Evolutionary conservation across 2,329 filamentous ascomycete species (phyloP).

Genomic region (Trichoderma aggressivum): DNA sequence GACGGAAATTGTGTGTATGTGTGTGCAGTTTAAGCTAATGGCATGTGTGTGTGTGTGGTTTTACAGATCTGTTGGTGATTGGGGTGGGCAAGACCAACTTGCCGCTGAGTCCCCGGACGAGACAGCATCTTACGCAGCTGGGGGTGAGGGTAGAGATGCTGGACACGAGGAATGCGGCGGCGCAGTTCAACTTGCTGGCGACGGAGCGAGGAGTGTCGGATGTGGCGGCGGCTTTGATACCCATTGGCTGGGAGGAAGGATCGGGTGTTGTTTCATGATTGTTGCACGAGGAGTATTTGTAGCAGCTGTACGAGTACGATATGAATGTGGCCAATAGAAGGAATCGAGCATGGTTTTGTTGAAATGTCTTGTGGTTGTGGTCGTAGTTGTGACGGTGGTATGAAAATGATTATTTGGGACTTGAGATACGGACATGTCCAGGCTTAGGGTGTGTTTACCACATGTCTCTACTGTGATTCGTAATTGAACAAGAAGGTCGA

Average conservation of each 20-base stretch:
- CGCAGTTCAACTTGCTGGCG: conserved; percentile 92
- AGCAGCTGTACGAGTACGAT: neutral
- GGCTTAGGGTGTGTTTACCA: neutral
- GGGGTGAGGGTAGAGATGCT: conserved; percentile 85
- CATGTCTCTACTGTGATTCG: neutral
- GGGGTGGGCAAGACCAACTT: conserved; percentile 74
- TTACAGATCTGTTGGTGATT: conserved; percentile 78
- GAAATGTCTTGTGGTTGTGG: neutral
- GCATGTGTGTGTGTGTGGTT: neutral
- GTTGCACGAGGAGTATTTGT: neutral
- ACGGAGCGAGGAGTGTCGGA: conserved; percentile 84
- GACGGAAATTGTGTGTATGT: neutral
- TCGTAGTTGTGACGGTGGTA: neutral
- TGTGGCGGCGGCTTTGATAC: conserved; percentile 83
- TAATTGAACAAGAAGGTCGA: neutral
- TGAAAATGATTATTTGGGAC: neutral
- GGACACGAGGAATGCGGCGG: conserved; percentile 89
- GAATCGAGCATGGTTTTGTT: neutral
- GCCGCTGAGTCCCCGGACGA: conserved; percentile 73
- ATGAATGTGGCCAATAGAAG: neutral
- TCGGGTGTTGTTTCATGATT: conserved; percentile 8
- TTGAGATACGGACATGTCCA: neutral
- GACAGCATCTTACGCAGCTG: conserved; percentile 67
- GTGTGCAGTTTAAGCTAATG: neutral
- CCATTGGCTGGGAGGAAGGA: conserved; percentile 74